These are phyloP conservation scores for Leishmania martiniquensis DNA, from an alignment of 208 protist genomes.

Conservation along the genomic window DNA sequence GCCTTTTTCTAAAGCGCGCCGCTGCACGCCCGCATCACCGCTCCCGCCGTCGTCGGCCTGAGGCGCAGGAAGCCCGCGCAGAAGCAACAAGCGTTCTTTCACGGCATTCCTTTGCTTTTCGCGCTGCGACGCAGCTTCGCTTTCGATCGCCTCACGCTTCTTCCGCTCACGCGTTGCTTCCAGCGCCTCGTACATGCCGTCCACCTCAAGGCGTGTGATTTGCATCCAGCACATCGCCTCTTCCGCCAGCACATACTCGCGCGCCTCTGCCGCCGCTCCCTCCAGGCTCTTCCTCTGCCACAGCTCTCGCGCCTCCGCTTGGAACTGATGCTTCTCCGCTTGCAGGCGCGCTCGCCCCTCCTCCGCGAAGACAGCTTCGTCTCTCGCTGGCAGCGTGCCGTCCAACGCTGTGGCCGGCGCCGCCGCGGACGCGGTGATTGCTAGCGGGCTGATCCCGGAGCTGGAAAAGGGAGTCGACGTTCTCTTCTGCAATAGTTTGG, in stretches of 20 bases:
- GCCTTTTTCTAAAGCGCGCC: not conserved
- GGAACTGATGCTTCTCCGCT: constrained; percentile 28
- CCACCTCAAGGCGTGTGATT: constrained; percentile 33
- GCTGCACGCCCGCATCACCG: not conserved
- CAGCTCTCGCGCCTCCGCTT: constrained; percentile 26
- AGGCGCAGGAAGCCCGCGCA: not conserved
- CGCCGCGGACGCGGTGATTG: not conserved
- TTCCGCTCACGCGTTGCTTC: constrained; percentile 15
- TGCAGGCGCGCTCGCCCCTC: constrained; percentile 47
- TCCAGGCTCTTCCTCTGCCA: constrained; percentile 25
- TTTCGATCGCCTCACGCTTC: constrained; percentile 14
- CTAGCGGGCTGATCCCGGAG: constrained; percentile 8
- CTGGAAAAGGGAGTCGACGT: not conserved
- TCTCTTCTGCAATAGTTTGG: constrained; percentile 13
- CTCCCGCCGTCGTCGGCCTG: not conserved
- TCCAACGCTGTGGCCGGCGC: not conserved
- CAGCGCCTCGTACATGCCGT: constrained; percentile 42
- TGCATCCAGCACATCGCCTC: constrained; percentile 47
- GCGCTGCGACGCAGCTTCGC: constrained; percentile 9
- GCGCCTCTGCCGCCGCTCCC: constrained; percentile 28
- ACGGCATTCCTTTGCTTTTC: constrained; percentile 13
- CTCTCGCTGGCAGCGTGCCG: constrained; percentile 13
- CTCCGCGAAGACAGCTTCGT: constrained; percentile 28
- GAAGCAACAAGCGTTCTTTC: constrained; percentile 17
- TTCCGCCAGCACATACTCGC: constrained; percentile 44